phyloP scores from a whole-genome alignment of 371 early-diverging fungal species.

The Mortierella sp. region DNA sequence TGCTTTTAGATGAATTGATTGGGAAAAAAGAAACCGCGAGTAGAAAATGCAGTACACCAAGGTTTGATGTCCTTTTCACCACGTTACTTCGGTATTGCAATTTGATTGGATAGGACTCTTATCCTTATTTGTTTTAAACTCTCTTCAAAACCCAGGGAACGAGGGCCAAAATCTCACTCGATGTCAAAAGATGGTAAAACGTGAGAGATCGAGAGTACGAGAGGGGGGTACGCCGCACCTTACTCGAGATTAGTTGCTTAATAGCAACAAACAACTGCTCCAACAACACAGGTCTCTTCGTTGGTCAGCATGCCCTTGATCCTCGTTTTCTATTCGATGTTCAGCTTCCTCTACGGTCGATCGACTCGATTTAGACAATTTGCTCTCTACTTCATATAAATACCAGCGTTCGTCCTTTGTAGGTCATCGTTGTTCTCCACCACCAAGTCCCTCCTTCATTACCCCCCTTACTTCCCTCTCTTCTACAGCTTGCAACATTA shows the following conservation, averaged over 20 bases:
- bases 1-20: not conserved
- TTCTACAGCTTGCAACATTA: constrained; percentile 2
- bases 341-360: too few species aligned
- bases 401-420: not conserved
- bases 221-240: too few species aligned
- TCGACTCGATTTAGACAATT: not conserved
- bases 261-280: not conserved
- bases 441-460: not conserved
- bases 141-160: not conserved
- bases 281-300: not conserved
- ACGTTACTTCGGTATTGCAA: not conserved
- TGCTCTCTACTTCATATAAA: not conserved
- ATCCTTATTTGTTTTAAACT: not conserved
- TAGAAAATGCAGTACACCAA: not conserved
- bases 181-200: not conserved
- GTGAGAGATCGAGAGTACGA: too few species aligned
- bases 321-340: not conserved
- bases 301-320: not conserved
- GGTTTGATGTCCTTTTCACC: not conserved
- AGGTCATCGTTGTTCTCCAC: not conserved
- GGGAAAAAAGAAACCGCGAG: not conserved
- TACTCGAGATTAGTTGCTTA: not conserved
- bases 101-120: not conserved
- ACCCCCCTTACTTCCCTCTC: not conserved
- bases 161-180: too few species aligned